Conservation (phyloP, 176 grass and related monocot species). For the Coix lacrymajobi region DNA sequence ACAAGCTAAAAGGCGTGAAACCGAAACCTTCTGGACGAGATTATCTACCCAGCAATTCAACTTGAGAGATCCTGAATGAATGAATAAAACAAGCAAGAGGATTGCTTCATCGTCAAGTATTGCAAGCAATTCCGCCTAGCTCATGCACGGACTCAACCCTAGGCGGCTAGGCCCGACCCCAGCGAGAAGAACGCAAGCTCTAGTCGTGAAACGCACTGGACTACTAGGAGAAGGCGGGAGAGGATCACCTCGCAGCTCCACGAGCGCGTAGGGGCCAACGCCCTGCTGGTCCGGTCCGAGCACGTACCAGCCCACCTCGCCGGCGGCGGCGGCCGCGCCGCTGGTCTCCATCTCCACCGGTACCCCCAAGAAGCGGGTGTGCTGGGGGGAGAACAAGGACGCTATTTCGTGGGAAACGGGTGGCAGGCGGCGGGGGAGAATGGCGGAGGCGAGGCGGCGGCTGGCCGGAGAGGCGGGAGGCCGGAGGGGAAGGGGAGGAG, state of each 20-base stretch:
- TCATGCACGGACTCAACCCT: constrained; percentile 6
- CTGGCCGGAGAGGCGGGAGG: neutral
- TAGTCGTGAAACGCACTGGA: neutral
- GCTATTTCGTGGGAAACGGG: neutral
- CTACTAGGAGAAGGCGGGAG: neutral
- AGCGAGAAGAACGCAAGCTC: neutral
- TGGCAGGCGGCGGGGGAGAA: neutral
- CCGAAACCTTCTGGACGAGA: neutral
- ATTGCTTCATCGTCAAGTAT: neutral
- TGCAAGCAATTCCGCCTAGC: too few relatives aligned
- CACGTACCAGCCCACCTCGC: constrained; percentile 76
- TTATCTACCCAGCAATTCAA: neutral
- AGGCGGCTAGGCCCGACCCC: neutral
- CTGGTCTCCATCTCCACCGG: constrained; percentile 41
- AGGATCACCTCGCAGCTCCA: constrained; percentile 58
- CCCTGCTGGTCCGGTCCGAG: constrained; percentile 73
- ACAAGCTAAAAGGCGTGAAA: neutral
- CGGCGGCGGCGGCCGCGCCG: neutral
- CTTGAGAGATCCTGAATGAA: neutral
- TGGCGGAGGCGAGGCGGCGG: neutral
- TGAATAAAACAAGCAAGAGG: neutral
- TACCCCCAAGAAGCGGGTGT: neutral
- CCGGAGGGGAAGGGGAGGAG: too few relatives aligned
- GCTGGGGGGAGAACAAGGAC: neutral
- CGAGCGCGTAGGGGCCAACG: constrained; percentile 68